Evolutionary conservation across 2,329 filamentous ascomycete genomes (phyloP).

Genomic region (Cryphonectria japonica): DNA sequence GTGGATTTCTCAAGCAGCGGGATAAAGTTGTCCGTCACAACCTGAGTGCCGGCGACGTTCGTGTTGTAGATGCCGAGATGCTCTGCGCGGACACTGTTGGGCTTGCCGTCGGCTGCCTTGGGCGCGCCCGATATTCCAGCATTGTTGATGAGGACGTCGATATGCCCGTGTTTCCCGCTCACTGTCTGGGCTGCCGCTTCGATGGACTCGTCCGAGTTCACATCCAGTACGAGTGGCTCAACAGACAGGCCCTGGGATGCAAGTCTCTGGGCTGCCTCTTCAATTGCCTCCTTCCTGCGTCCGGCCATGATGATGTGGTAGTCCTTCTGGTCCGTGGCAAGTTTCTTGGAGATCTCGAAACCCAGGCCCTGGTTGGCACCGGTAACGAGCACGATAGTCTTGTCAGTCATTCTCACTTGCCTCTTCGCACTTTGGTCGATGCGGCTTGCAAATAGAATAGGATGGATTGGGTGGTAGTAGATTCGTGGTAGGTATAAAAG

Average conservation of each 20-base stretch:
- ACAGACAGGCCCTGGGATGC: constrained; percentile 36
- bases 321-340: constrained; percentile 40
- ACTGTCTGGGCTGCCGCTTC: constrained; percentile 38
- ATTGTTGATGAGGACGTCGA: constrained; percentile 41
- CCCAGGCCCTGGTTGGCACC: constrained; percentile 50
- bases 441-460: neutral
- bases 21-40: constrained; percentile 38
- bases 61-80: constrained; percentile 36
- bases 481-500: neutral
- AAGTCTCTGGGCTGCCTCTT: constrained; percentile 40
- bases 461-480: neutral
- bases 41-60: constrained; percentile 38
- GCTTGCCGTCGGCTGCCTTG: constrained; percentile 22
- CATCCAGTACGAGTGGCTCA: constrained; percentile 46
- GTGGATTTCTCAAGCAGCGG: constrained; percentile 39
- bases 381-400: constrained; percentile 40
- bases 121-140: constrained; percentile 32
- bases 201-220: constrained; percentile 48
- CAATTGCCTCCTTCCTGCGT: constrained; percentile 41
- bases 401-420: constrained; percentile 17
- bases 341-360: constrained; percentile 45
- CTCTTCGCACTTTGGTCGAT: constrained; percentile 6
- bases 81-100: constrained; percentile 28
- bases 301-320: constrained; percentile 47
- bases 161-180: constrained; percentile 37